Evolutionary conservation across 129 eudicot genomes (phyloP).

Genomic region (Chrysanthemum makinoi): DNA sequence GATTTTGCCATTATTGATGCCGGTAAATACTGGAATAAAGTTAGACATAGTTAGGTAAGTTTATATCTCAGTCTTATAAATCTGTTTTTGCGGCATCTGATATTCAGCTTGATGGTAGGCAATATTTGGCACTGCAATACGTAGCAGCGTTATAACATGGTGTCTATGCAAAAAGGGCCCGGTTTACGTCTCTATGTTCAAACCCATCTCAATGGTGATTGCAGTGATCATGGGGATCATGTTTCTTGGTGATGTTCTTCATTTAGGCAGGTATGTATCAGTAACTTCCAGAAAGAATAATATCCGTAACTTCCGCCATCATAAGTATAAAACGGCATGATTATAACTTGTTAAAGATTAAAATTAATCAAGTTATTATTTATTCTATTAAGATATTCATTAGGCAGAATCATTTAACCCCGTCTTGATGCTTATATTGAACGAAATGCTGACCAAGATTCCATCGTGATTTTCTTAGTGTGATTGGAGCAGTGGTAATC

Average conservation of each 20-base stretch:
- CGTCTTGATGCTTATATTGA: conserved; percentile 9
- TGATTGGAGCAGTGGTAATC: conserved; percentile 57
- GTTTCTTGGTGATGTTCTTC: conserved; percentile 56
- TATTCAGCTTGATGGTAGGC: conserved; percentile 33
- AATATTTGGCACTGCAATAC: conserved; percentile 36
- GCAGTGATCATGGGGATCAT: conserved; percentile 51
- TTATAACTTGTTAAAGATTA: background rate
- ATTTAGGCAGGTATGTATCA: conserved; percentile 53
- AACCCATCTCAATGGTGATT: conserved; percentile 55
- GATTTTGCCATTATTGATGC: too few relatives aligned
- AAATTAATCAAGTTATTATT: conserved; percentile 10
- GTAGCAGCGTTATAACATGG: conserved; percentile 53
- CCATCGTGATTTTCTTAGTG: conserved; percentile 36
- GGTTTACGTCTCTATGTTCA: conserved; percentile 55
- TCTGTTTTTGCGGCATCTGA: background rate
- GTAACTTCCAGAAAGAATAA: background rate
- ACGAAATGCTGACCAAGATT: conserved; percentile 14
- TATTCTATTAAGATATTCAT: conserved; percentile 4
- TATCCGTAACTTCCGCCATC: conserved; percentile 6
- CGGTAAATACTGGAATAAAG: background rate
- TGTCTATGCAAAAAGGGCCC: conserved; percentile 58
- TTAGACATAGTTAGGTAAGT: too few relatives aligned
- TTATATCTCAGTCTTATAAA: too few relatives aligned
- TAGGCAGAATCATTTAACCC: background rate
- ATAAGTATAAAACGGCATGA: background rate